Evolutionary conservation across 768 basidiomycete genomes (phyloP), one percentile per base, ranked within the genome.

Genomic region (Leccinum imitatum): DNA sequence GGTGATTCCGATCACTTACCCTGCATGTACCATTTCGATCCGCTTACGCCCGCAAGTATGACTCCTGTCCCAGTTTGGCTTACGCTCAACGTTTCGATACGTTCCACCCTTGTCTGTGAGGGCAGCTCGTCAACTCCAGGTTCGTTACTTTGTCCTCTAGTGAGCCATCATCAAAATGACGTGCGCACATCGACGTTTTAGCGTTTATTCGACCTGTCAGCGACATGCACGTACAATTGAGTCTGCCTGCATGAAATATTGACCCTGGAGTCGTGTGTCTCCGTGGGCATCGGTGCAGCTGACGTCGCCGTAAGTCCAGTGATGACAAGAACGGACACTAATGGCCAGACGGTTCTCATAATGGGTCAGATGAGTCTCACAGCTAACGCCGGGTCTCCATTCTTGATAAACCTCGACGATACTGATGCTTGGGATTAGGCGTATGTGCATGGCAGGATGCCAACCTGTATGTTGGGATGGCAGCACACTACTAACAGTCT

Each of bases 251-350:
- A n/a, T 50, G 39, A 59, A 44, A 63, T 62, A 35, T 25, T 56
- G 52, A 57, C 60, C 64, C 57, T 57, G 56, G 53, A 33, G 53
- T 59, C 51, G 27, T 53, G 31, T 47, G 54, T 51, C 41, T 53
- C 63, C 59, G 61, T 68, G 47, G 69, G 56, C 48, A 51, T 56
- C 35, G 62, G 65, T 37, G 63, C 69, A 15, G 57, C 68, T 5
- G 19, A 46, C 31, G 61, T 63, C 39, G 41, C 56, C 47, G 44
- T 37, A 58, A 56, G 33, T 11, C 60, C 57, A 25, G 25, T 23
- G 3, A 59, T 44, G 21, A 44, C 53, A 19, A 67, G 41, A 60
- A 59, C 14, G 47, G 57, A 46, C 14, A 39, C 37, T 27, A 57
- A 19, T 14, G 35, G 46, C 39, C 47, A 47, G 5, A 30, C 27